A percentile compares a stretch with the other conserved stretches of the same genome.
These are phyloP conservation scores for Daldinia concentrica DNA, from an alignment of 495 filamentous ascomycete genomes.

Conservation along the genomic window DNA sequence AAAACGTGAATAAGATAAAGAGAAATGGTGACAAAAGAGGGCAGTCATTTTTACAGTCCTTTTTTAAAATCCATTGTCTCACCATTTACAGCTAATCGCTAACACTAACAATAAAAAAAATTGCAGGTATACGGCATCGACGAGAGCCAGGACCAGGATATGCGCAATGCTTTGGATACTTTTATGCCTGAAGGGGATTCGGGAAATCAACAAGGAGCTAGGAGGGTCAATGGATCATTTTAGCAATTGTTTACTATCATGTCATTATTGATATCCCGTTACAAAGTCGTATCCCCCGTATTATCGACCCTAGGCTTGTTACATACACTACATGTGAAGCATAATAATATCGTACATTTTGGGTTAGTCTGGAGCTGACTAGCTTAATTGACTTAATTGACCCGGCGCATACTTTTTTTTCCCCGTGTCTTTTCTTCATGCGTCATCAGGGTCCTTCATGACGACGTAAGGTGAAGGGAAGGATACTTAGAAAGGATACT, in stretches of 20 bases:
- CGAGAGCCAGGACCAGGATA: conserved; percentile 29
- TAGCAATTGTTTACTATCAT: conserved; percentile 18
- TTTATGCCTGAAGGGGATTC: conserved; percentile 4
- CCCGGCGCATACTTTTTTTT: conserved; percentile 7
- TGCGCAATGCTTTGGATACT: conserved; percentile 33
- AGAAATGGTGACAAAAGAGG: not conserved
- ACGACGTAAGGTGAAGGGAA: conserved; percentile 16
- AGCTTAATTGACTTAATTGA: conserved; percentile 9
- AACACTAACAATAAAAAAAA: conserved; percentile 7
- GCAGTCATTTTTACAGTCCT: not conserved
- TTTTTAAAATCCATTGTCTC: conserved; percentile 14
- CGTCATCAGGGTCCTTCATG: conserved; percentile 36
- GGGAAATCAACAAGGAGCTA: conserved; percentile 41
- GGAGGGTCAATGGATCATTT: conserved; percentile 32
- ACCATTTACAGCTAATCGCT: conserved; percentile 9
- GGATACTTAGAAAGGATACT: not conserved
- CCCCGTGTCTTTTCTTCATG: conserved; percentile 20
- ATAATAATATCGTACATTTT: conserved; percentile 29
- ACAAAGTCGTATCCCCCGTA: not conserved
- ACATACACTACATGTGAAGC: conserved; percentile 14
- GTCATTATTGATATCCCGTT: conserved; percentile 26
- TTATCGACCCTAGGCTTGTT: conserved; percentile 4
- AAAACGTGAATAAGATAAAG: not conserved
- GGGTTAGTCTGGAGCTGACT: conserved; percentile 21
- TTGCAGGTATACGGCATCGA: conserved; percentile 11